Base-by-base conservation (phyloP, 345 rosid species). In the Boechera stricta region DNA sequence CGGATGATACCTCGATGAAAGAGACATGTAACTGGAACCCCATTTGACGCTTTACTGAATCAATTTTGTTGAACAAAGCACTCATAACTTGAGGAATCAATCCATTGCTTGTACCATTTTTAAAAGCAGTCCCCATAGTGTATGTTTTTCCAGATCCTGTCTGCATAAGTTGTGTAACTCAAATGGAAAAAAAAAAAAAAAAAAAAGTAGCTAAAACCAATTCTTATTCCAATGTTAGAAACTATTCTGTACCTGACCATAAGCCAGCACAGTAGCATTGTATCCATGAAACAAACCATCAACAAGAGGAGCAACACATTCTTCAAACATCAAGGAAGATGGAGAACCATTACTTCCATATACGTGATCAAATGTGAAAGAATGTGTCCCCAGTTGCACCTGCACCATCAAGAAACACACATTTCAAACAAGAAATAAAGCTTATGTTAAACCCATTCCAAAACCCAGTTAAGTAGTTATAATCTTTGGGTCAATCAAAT, bases 131-230 rank as follows among this genome's bases (percentile, higher is more conserved):
- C 47, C 97, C 97, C 97, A 91, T 91, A 48, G 97, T 91, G 71
- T 86, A 91, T 21, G 94, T 91, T 80, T 89, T 91, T 11, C 97
- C 97, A 5, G 97, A 91, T 73, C 97, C 97, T 12, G 94, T 91
- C 97, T 91, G 89, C 85, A 84, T 18, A 60, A 81, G 28, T 44
- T 42, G 28, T 39, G 33, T 18, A 71, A 41, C 54, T 69, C 77
- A 81, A 81, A 63, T 15, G 24, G 41, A 16, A 31, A 16, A 64
- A 26, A 1, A 10, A 3, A 59, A 16, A 31, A 16, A 64, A 26
- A 1, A 10, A 3, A 59, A 41, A 18, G 4, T 16, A 70, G 70
- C 53, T 18, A 53, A 56, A 15, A 49, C 24, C 67, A 66, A 45
- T 32, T 41, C 47, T 32, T 15, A 62, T 9, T 58, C 42, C 39